phyloP scores from a whole-genome alignment of 1,139 yeast genomes.

The Kurtzmaniella quercitrusa region DNA sequence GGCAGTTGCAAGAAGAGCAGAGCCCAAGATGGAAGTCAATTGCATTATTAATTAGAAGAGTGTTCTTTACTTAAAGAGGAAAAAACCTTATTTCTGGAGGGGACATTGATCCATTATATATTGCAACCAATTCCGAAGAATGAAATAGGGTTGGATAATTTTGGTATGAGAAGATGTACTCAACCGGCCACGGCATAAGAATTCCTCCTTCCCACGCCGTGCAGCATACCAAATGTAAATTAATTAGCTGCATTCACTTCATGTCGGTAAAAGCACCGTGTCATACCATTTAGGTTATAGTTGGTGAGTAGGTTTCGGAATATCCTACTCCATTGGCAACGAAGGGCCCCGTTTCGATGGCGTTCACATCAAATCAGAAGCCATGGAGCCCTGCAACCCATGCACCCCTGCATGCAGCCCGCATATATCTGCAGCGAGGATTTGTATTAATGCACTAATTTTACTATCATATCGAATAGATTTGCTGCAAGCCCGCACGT shows the following conservation, averaged over 20 bases:
- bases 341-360: background rate
- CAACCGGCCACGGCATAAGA: background rate
- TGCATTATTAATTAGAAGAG: constrained; percentile 1
- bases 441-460: background rate
- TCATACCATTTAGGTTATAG: background rate
- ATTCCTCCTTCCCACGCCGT: background rate
- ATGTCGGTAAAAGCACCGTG: background rate
- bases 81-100: constrained; percentile 1
- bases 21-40: constrained; percentile 3
- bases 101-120: background rate
- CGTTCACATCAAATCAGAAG: background rate
- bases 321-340: background rate
- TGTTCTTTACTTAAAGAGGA: constrained; percentile 5
- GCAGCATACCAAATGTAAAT: background rate
- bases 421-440: background rate
- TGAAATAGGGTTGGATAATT: background rate
- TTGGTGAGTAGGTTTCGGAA: background rate
- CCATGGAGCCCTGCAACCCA: background rate
- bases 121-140: background rate
- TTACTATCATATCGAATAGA: background rate
- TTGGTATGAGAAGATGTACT: background rate
- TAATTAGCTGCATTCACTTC: background rate
- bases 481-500: background rate
- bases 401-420: constrained; percentile 1
- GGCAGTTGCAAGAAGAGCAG: constrained; percentile 12